Conservation (phyloP, 2,329 filamentous ascomycete species). For the Microdochium paspali region DNA sequence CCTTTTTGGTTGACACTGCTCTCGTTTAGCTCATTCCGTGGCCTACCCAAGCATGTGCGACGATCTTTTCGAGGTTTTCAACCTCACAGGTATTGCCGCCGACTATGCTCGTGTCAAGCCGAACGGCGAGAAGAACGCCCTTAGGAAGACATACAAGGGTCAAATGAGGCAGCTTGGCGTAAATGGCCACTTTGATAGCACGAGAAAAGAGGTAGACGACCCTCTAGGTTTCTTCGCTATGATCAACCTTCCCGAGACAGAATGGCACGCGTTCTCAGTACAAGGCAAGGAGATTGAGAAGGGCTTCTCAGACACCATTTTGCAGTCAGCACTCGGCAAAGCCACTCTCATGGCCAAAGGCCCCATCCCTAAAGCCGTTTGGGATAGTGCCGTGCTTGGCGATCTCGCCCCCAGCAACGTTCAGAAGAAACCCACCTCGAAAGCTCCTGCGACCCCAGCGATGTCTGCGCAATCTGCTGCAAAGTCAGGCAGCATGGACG, state of each 20-base stretch:
- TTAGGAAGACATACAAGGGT: conserved; percentile 60
- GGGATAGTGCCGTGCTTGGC: conserved; percentile 50
- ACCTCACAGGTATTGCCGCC: conserved; percentile 44
- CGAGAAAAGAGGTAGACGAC: conserved; percentile 43
- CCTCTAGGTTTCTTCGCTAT: conserved; percentile 44
- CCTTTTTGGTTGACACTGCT: conserved; percentile 31
- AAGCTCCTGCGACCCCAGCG: conserved; percentile 41
- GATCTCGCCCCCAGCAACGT: conserved; percentile 37
- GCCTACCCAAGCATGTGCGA: conserved; percentile 38
- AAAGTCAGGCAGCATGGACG: conserved; percentile 20
- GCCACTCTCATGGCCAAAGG: conserved; percentile 51
- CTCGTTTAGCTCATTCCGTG: conserved; percentile 36
- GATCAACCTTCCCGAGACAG: conserved; percentile 40
- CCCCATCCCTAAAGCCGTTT: conserved; percentile 40
- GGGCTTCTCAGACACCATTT: conserved; percentile 37
- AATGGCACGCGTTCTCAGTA: conserved; percentile 46
- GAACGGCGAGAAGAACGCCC: conserved; percentile 57
- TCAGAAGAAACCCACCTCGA: conserved; percentile 15
- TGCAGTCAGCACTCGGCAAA: conserved; percentile 30
- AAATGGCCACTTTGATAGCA: conserved; percentile 50
- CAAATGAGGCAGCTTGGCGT: conserved; percentile 56
- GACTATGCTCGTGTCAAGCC: conserved; percentile 55
- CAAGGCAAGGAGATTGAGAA: conserved; percentile 44
- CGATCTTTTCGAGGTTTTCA: conserved; percentile 52
- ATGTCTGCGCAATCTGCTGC: conserved; percentile 19